Conservation (phyloP, 139 green algal genomes). For the Penium margaritaceum region DNA sequence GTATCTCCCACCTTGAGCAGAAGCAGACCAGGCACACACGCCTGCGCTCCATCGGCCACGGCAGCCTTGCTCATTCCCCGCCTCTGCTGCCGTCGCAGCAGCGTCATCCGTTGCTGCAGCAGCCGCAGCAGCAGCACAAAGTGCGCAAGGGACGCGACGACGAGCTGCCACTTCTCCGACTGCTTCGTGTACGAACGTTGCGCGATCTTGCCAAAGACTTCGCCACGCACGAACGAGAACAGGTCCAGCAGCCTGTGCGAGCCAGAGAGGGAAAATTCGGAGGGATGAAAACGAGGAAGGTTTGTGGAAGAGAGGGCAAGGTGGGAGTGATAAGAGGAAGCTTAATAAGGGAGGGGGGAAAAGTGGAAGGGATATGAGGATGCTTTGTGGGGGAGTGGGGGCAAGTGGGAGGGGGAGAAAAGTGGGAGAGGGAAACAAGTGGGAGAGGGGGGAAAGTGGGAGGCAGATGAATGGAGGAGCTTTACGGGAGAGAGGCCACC, state of each 20-base stretch:
- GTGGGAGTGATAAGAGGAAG: neutral
- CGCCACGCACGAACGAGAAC: constrained; percentile 30
- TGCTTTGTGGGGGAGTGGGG: neutral
- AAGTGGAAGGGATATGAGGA: no score
- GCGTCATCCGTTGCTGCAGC: neutral
- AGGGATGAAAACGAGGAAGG: no score
- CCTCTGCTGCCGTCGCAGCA: neutral
- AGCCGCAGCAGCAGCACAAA: constrained; percentile 22
- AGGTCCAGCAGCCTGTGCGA: neutral
- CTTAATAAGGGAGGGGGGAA: neutral
- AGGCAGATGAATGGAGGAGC: no score
- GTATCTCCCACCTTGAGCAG: constrained; percentile 1
- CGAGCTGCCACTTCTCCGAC: constrained; percentile 32
- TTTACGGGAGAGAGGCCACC: no score
- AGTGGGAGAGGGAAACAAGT: no score
- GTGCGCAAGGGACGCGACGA: constrained; percentile 28
- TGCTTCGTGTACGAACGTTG: constrained; percentile 17
- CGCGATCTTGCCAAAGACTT: constrained; percentile 31
- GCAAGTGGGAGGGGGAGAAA: no score
- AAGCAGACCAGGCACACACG: neutral
- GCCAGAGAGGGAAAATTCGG: neutral
- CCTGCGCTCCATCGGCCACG: neutral
- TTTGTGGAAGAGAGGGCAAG: neutral
- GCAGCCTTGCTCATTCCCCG: neutral
- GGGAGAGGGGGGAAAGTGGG: no score